Percentiles rank a stretch among this genome's conserved stretches.
These are phyloP conservation scores for Kwoniella newhampshirensis DNA, from an alignment of 768 basidiomycete genomes.

Conservation along the genomic window DNA sequence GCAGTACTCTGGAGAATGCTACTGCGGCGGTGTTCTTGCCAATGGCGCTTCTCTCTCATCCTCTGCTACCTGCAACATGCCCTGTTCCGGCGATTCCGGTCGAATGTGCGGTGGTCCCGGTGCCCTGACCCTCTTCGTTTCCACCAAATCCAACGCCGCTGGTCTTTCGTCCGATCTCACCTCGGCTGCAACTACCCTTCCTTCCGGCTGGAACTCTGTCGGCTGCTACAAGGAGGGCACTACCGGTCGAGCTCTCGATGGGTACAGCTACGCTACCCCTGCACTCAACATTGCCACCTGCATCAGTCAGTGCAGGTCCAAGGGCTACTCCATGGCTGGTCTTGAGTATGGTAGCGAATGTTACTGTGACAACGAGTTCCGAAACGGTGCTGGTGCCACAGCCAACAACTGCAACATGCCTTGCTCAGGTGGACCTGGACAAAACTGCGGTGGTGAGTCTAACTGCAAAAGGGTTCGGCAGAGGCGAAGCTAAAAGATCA, in stretches of 20 bases:
- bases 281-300: constrained; percentile 18
- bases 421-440: constrained; percentile 19
- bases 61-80: constrained; percentile 22
- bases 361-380: constrained; percentile 25
- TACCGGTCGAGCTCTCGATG: constrained; percentile 22
- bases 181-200: constrained; percentile 21
- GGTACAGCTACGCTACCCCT: constrained; percentile 9
- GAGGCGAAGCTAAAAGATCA: background rate
- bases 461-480: background rate
- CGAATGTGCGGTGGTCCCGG: constrained; percentile 22
- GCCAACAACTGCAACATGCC: constrained; percentile 25
- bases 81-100: constrained; percentile 23
- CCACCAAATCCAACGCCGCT: constrained; percentile 12
- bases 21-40: constrained; percentile 60
- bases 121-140: constrained; percentile 26
- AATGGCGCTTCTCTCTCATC: constrained; percentile 54
- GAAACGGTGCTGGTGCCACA: constrained; percentile 24
- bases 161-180: constrained; percentile 16
- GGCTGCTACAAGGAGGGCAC: constrained; percentile 18
- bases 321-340: constrained; percentile 26
- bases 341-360: constrained; percentile 32
- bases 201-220: constrained; percentile 23
- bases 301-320: constrained; percentile 22
- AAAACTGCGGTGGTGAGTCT: constrained; percentile 25
- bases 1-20: constrained; percentile 51